These are phyloP conservation scores for Claviceps humidiphila DNA, from an alignment of 2,329 filamentous ascomycete species.

Conservation along the genomic window DNA sequence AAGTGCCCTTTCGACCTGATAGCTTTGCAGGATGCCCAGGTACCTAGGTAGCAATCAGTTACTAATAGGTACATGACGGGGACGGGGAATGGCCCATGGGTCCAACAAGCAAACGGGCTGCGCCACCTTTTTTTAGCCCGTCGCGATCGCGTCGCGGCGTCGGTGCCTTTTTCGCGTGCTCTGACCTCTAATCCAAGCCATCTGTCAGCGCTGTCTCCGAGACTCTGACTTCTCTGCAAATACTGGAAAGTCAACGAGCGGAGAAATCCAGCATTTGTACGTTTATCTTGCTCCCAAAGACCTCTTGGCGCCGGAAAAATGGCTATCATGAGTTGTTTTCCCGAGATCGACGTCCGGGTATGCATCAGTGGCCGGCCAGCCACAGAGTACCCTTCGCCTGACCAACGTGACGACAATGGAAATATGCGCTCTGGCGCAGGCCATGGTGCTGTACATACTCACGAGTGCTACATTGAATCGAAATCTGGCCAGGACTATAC, in stretches of 20 bases:
- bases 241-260: too few relatives aligned
- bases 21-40: too few relatives aligned
- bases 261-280: too few relatives aligned
- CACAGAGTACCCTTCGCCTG: constrained; percentile 9
- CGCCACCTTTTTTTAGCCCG: too few relatives aligned
- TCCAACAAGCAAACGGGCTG: too few relatives aligned
- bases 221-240: neutral
- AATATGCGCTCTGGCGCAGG: neutral
- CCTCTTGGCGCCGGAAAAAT: constrained; percentile 4
- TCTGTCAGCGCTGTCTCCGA: neutral
- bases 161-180: too few relatives aligned
- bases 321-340: constrained; percentile 11
- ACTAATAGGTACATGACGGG: too few relatives aligned
- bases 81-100: too few relatives aligned
- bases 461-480: constrained; percentile 14
- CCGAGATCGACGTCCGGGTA: constrained; percentile 9
- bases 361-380: constrained; percentile 10
- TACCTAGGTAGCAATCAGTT: too few relatives aligned
- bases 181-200: too few relatives aligned
- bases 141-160: too few relatives aligned
- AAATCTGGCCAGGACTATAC: constrained; percentile 8
- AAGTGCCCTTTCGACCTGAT: too few relatives aligned
- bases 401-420: neutral
- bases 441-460: neutral
- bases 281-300: neutral